Evolutionary conservation across 2,329 filamentous ascomycete genomes (phyloP), one percentile per base, ranked within the genome.

Genomic region (Cercospora zeina): DNA sequence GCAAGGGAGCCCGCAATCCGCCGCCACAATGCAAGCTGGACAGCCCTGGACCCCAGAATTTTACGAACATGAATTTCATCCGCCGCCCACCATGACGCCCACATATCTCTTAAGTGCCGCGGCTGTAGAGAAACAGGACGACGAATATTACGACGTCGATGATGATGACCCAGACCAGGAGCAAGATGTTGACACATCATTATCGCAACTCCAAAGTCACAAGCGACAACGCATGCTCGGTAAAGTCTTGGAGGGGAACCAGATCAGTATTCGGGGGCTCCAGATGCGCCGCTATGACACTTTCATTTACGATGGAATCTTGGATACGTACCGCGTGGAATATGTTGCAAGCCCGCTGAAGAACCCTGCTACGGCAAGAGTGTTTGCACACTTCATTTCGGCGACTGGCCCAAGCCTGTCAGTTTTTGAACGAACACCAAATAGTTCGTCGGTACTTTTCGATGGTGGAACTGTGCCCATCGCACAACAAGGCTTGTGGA

Each of bases 341-440:
- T 73, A 77, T 66, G 77, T 77, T 55, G 80, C 80, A 9, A 82
- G 78, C 39, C 93, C 95, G 33, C 79, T 97, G 30, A 90, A 87
- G 68, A 91, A 97, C 67, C 84, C 86, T 2, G 87, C 89, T 66
- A 93, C 91, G 10, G 88, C 91, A 13, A 84, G 88, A 31, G 87
- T 96, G 6, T 97, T 97, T 74, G 89, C 89, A 74, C 92, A 97
- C 76, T 97, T 97, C 74, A 87, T 97, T 51, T 89, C 91, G 68
- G 89, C 95, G 6, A 96, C 92, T 1, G 93, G 89, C 0, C 90
- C 92, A 0, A 89, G 86, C 67, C 85, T 97, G 72, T 96, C 93
- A 1, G 83, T 96, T 30, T 96, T 91, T 73, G 93, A 97, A 76
- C 84, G 93, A 58, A 87, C 93, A 73, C 87, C 90, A 2, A 83